Percentiles rank a stretch among this genome's conserved stretches.
Conservation (phyloP, 2,329 filamentous ascomycete genomes). For the Dendryphion nanum region DNA sequence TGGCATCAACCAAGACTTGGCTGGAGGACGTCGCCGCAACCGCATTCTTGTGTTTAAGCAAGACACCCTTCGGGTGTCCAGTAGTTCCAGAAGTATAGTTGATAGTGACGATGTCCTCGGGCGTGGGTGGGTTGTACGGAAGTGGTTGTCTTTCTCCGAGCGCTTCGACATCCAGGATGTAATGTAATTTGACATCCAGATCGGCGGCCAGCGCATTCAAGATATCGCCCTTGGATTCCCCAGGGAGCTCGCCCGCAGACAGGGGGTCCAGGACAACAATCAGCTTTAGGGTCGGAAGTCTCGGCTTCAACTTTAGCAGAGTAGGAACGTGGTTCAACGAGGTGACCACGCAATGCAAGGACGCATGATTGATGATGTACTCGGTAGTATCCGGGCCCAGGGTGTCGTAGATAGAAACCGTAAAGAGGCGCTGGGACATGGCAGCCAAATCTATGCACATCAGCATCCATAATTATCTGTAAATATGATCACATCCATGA, state of each 20-base stretch:
- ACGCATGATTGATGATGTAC: conserved; percentile 91
- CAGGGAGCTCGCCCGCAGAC: conserved; percentile 72
- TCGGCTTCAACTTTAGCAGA: conserved; percentile 75
- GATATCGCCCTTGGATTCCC: conserved; percentile 75
- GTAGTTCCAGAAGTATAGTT: conserved; percentile 90
- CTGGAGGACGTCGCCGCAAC: conserved; percentile 68
- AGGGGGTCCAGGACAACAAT: conserved; percentile 86
- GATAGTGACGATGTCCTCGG: conserved; percentile 80
- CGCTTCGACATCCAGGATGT: conserved; percentile 76
- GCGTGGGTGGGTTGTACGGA: conserved; percentile 67
- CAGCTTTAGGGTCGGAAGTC: conserved; percentile 76
- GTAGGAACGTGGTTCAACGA: conserved; percentile 78
- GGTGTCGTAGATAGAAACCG: conserved; percentile 94
- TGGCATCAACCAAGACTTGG: conserved; percentile 54
- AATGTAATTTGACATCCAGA: conserved; percentile 74
- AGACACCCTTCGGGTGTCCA: conserved; percentile 77
- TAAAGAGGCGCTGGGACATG: conserved; percentile 82
- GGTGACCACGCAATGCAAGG: conserved; percentile 71
- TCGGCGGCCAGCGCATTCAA: conserved; percentile 73
- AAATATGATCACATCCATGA: no score
- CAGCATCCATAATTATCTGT: conserved; percentile 4
- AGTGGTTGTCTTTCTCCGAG: conserved; percentile 70
- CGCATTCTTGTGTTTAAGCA: conserved; percentile 78
- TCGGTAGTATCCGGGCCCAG: conserved; percentile 88
- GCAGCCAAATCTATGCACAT: conserved; percentile 69